Base-by-base conservation (phyloP, 192 early-diverging fungal genomes). In the Entrophospora sp. region DNA sequence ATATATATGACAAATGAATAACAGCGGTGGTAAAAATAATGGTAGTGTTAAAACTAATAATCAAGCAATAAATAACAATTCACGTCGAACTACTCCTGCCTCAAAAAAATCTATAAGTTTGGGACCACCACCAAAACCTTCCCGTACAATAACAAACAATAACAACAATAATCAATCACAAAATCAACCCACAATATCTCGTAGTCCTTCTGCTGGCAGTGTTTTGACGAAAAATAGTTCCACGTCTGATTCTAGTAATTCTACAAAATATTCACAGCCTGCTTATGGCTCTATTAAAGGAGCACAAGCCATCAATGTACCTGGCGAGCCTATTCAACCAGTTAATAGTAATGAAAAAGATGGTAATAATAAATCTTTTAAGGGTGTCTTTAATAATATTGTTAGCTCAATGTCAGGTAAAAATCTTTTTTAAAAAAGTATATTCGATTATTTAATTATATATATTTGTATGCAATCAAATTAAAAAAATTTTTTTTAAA, bases 351-450 rank as follows among this genome's bases (percentile, higher is more conserved):
- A 24, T 35, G 51, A 55, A 35, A 55, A 53, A 55, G 51, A 52
- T 30, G 69, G 67, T 28, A 70, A 56, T 48, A 42, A 46, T 20
- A 73, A 62, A 64, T 77, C 82, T 0, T 76, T 84, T 49, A 84
- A 84, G 56, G 82, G 74, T 18, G 82, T 81, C 9, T 75, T 83
- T 30, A 78, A 73, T 49, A 80, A 76, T 43, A 69, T 84, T 49
- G 80, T 78, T 45, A 79, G 68, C 65, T 80, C 61, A 63, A 74
- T 76, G 75, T 72, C 76, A 64, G 74, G 74, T 73, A 75, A 64
- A 16, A 24, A 57, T 53, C 35, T 30, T 4, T 65, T 42, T 37
- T 32, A 35, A 22, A 18, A 25, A 2, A 36, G 38, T 34, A 36
- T 18, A 52, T 28, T 57, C 5, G 5, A 24, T 18, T 28, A 25